Percentiles rank a stretch among this genome's conserved stretches.
phyloP scores from a whole-genome alignment of 148 eudicot species.

The Rhododendron kiyosumense region DNA sequence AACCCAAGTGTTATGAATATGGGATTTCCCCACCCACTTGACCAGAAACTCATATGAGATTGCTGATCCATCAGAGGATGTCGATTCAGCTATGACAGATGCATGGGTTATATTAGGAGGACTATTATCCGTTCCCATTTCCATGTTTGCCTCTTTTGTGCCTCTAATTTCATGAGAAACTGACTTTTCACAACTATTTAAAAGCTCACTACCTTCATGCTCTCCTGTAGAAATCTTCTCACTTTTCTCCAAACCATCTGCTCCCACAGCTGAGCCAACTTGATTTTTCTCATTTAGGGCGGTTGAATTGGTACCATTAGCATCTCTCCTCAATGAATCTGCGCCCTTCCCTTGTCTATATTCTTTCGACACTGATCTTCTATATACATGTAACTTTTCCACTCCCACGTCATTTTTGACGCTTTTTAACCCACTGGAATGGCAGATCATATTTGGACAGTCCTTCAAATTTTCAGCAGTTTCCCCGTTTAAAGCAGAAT shows the following conservation, averaged over 20 bases:
- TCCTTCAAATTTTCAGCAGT: slow-evolving; percentile 28
- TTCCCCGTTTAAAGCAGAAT: slow-evolving; percentile 19
- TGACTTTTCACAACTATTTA: slow-evolving; percentile 9
- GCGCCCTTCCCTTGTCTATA: slow-evolving; percentile 27
- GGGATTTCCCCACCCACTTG: slow-evolving; percentile 93
- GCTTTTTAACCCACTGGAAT: slow-evolving; percentile 18
- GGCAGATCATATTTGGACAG: slow-evolving; percentile 12
- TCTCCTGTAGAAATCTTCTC: slow-evolving; percentile 8
- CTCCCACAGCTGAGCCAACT: slow-evolving; percentile 18
- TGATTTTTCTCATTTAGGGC: slow-evolving; percentile 18
- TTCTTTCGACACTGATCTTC: slow-evolving; percentile 40
- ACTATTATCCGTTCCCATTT: slow-evolving; percentile 13
- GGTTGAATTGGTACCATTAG: slow-evolving; percentile 18
- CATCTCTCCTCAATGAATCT: slow-evolving; percentile 27
- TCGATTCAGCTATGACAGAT: slow-evolving; percentile 21
- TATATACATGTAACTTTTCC: slow-evolving; percentile 38
- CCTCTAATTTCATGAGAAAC: slow-evolving; percentile 20
- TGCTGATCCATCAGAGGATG: slow-evolving; percentile 19
- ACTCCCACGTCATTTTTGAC: slow-evolving; percentile 13
- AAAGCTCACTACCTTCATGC: neutral
- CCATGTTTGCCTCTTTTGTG: slow-evolving; percentile 20
- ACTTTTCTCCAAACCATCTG: slow-evolving; percentile 18
- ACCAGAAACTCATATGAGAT: slow-evolving; percentile 66
- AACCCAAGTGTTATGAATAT: slow-evolving; percentile 82
- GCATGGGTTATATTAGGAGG: slow-evolving; percentile 20